These are phyloP conservation scores for Penicillium sp. DNA, from an alignment of 2,329 filamentous ascomycete species.

Conservation along the genomic window DNA sequence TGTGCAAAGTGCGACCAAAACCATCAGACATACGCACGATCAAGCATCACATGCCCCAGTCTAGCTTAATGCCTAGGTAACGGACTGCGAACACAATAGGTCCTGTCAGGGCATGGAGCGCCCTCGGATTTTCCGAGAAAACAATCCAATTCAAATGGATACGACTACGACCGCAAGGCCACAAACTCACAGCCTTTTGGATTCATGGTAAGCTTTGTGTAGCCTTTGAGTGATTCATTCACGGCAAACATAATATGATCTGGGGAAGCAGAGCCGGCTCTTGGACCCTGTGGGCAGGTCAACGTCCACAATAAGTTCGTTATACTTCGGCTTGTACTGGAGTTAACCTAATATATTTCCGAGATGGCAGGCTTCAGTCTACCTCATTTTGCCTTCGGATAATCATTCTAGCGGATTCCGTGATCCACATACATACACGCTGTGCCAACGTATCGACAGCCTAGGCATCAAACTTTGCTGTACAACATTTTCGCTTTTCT, in stretches of 20 bases:
- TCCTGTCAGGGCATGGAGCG: not conserved
- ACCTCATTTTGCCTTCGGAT: too few species aligned
- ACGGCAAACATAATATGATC: not conserved
- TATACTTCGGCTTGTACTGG: too few species aligned
- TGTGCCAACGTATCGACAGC: not conserved
- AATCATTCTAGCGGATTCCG: too few species aligned
- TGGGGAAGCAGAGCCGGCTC: not conserved
- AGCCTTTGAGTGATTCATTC: not conserved
- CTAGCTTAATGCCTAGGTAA: not conserved
- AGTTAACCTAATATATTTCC: too few species aligned
- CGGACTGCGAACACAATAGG: too few species aligned
- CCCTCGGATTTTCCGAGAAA: not conserved
- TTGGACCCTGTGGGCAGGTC: not conserved
- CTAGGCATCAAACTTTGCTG: not conserved
- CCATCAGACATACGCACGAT: too few species aligned
- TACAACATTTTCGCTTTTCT: not conserved
- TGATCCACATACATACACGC: too few species aligned
- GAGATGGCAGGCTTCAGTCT: too few species aligned
- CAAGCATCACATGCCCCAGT: not conserved
- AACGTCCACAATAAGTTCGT: too few species aligned
- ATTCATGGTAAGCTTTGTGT: not conserved
- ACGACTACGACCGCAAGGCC: not conserved
- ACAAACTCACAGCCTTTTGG: too few species aligned
- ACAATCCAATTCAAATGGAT: not conserved
- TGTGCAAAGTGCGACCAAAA: too few species aligned